These are phyloP conservation scores for Ganoderma sinense DNA, from an alignment of 1,284 basidiomycete species.

Conservation along the genomic window DNA sequence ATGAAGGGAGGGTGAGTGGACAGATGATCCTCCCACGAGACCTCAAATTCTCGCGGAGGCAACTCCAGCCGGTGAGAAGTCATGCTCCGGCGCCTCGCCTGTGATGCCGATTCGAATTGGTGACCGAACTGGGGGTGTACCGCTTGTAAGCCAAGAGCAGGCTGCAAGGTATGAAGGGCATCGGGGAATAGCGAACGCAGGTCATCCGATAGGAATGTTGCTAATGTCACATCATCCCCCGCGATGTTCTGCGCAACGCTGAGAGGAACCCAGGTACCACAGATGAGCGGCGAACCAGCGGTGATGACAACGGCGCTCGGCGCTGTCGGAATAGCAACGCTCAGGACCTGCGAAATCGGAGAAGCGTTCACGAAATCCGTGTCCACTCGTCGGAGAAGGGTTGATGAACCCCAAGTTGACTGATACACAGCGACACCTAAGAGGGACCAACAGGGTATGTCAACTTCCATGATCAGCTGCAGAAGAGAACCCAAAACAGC, in stretches of 20 bases:
- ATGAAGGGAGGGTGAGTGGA: constrained; percentile 39
- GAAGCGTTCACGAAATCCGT: constrained; percentile 78
- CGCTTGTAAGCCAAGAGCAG: constrained; percentile 6
- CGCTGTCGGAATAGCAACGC: constrained; percentile 45
- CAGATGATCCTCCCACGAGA: constrained; percentile 38
- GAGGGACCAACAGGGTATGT: constrained; percentile 8
- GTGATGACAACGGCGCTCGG: constrained; percentile 52
- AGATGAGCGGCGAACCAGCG: constrained; percentile 55
- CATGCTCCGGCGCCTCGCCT: constrained; percentile 43
- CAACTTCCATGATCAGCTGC: constrained; percentile 15
- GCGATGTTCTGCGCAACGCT: constrained; percentile 58
- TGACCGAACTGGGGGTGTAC: constrained; percentile 62
- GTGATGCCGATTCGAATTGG: constrained; percentile 57
- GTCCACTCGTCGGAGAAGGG: constrained; percentile 71
- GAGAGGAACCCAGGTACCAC: constrained; percentile 74
- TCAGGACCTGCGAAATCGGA: constrained; percentile 57
- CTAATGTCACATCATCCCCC: constrained; percentile 51
- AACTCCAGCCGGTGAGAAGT: constrained; percentile 37
- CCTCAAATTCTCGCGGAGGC: constrained; percentile 33
- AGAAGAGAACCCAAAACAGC: constrained; percentile 17
- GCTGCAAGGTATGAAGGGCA: constrained; percentile 35
- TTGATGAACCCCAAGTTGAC: constrained; percentile 59
- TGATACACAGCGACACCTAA: constrained; percentile 76
- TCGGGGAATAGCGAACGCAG: constrained; percentile 65
- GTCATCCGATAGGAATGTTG: constrained; percentile 63